phyloP scores from a whole-genome alignment of 495 filamentous ascomycete species.

The Glonium stellatum region DNA sequence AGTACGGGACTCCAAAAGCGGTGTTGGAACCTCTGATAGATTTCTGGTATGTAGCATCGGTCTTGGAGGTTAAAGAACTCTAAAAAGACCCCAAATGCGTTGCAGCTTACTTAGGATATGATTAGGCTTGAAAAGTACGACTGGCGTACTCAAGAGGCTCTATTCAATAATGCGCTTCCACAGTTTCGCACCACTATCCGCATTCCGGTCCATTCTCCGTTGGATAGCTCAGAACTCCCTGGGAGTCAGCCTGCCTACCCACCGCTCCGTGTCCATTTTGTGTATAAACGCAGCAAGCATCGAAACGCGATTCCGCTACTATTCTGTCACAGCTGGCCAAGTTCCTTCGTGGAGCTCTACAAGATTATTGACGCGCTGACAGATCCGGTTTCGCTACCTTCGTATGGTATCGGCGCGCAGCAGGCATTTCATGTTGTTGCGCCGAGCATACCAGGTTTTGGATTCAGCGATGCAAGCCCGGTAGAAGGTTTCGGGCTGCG shows the following conservation, averaged over 20 bases:
- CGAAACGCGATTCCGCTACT: constrained; percentile 35
- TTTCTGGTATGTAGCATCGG: constrained; percentile 28
- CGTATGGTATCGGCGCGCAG: constrained; percentile 20
- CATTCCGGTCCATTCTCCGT: not conserved
- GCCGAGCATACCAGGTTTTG: constrained; percentile 38
- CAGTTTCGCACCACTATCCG: constrained; percentile 53
- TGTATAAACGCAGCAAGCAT: constrained; percentile 31
- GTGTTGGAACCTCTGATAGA: constrained; percentile 36
- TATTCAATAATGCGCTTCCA: constrained; percentile 49
- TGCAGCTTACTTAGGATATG: not conserved
- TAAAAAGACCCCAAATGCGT: too few relatives aligned
- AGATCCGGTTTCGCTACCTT: constrained; percentile 24
- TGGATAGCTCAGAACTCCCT: not conserved
- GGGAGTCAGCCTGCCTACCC: not conserved
- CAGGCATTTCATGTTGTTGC: constrained; percentile 37
- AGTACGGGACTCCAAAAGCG: constrained; percentile 35
- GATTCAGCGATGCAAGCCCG: constrained; percentile 35
- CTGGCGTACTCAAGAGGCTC: constrained; percentile 52
- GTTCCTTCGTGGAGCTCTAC: constrained; percentile 32
- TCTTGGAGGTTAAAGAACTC: too few relatives aligned
- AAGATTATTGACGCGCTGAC: constrained; percentile 35
- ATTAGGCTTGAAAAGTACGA: constrained; percentile 53
- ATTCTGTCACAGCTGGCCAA: constrained; percentile 36
- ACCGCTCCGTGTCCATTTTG: constrained; percentile 35
- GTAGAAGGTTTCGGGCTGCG: constrained; percentile 31